Conservation (phyloP, 495 filamentous ascomycete genomes). For the Penicillium chermesinum region DNA sequence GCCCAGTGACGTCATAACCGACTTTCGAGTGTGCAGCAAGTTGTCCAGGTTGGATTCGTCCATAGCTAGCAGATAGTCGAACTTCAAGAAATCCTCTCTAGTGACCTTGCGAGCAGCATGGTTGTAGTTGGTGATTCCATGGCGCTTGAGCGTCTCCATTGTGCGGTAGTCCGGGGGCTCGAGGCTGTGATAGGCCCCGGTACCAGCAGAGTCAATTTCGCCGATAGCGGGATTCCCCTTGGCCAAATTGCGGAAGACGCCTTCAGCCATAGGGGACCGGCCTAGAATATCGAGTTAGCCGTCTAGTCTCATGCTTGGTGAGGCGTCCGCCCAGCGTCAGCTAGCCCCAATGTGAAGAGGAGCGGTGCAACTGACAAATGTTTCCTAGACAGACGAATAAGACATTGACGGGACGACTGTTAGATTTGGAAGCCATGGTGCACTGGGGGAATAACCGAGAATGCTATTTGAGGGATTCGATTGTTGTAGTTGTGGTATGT, state of each 20-base stretch:
- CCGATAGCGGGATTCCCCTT: constrained; percentile 53
- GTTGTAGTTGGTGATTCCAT: constrained; percentile 70
- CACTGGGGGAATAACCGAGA: not conserved
- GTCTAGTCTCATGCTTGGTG: not conserved
- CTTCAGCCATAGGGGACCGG: constrained; percentile 91
- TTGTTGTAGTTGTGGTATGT: not conserved
- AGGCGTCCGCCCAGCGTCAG: not conserved
- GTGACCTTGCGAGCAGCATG: constrained; percentile 75
- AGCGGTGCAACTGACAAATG: constrained; percentile 59
- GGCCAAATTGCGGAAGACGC: constrained; percentile 74
- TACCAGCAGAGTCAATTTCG: constrained; percentile 83
- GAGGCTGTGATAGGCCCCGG: constrained; percentile 74
- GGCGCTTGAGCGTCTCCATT: constrained; percentile 66
- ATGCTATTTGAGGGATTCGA: not conserved
- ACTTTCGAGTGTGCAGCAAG: constrained; percentile 53
- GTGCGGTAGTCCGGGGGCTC: constrained; percentile 76
- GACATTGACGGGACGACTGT: constrained; percentile 55
- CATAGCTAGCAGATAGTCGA: constrained; percentile 95
- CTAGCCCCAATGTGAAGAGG: constrained; percentile 2
- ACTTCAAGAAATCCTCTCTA: constrained; percentile 67
- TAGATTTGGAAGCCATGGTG: constrained; percentile 20
- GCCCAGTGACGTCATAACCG: constrained; percentile 45
- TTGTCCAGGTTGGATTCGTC: constrained; percentile 77
- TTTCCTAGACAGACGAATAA: constrained; percentile 97
- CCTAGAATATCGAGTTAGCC: constrained; percentile 22